Evolutionary conservation across 345 rosid genomes (phyloP).

Genomic region (Ceriops zippeliana): DNA sequence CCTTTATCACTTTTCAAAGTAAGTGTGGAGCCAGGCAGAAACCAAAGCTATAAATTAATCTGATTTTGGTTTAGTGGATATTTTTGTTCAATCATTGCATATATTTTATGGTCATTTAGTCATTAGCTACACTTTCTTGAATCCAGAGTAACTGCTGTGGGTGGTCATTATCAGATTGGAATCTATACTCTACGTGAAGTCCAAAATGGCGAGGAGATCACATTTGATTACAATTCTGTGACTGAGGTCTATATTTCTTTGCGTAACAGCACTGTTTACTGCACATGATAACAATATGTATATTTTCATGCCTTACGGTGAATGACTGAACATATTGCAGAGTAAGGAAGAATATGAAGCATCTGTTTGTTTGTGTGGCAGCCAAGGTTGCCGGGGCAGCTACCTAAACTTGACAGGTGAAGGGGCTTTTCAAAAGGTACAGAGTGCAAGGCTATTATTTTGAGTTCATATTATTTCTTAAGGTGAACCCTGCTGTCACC

Average conservation of each 20-base stretch:
- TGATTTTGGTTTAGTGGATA: background rate
- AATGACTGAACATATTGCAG: slow-evolving; percentile 43
- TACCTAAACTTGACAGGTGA: slow-evolving; percentile 98
- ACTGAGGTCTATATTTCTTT: slow-evolving; percentile 70
- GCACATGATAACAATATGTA: background rate
- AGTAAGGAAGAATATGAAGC: slow-evolving; percentile 99
- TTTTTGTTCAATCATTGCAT: background rate
- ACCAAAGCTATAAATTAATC: background rate
- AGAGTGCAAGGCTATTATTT: background rate
- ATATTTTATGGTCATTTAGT: background rate
- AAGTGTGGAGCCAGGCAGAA: background rate
- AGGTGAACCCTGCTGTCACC: too few relatives aligned
- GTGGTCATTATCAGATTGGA: slow-evolving; percentile 97
- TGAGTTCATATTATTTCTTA: background rate
- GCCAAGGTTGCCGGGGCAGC: slow-evolving; percentile 99
- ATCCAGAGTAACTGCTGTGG: slow-evolving; percentile 95
- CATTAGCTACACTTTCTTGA: background rate
- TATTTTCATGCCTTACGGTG: slow-evolving; percentile 16
- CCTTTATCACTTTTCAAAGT: background rate
- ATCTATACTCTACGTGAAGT: slow-evolving; percentile 77
- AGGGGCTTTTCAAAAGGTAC: slow-evolving; percentile 96
- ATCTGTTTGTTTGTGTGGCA: slow-evolving; percentile 98
- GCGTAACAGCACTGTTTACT: slow-evolving; percentile 7
- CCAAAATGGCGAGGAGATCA: slow-evolving; percentile 90
- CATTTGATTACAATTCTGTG: slow-evolving; percentile 97